These are phyloP conservation scores for Orobanche coerulescens DNA, from an alignment of 257 asterid species.

Conservation along the genomic window DNA sequence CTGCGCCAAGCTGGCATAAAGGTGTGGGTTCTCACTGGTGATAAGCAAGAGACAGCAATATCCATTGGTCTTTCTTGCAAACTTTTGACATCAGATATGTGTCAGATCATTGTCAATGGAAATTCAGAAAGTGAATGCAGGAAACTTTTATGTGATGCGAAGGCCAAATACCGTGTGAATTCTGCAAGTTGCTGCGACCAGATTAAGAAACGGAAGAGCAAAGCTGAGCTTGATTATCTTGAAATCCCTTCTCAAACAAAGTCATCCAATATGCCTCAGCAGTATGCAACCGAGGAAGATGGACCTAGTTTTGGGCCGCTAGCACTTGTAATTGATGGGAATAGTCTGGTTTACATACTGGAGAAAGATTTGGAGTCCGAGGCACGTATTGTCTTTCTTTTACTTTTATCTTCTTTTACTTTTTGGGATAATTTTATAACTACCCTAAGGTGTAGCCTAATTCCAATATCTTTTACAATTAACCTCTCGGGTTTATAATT, in stretches of 20 bases:
- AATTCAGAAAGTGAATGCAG: constrained; percentile 84
- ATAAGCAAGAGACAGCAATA: constrained; percentile 98
- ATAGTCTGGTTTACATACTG: constrained; percentile 87
- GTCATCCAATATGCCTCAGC: constrained; percentile 34
- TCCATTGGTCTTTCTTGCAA: constrained; percentile 93
- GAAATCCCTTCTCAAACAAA: constrained; percentile 45
- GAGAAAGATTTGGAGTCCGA: constrained; percentile 88
- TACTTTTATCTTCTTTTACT: constrained; percentile 3
- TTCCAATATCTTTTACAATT: too few species aligned
- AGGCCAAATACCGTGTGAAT: constrained; percentile 48
- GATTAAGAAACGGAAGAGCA: constrained; percentile 32
- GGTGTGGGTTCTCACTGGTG: constrained; percentile 99
- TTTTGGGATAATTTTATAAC: too few species aligned
- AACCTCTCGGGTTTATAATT: too few species aligned
- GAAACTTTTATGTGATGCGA: constrained; percentile 72
- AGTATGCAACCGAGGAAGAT: constrained; percentile 36
- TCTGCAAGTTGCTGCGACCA: constrained; percentile 29
- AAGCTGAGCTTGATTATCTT: constrained; percentile 40
- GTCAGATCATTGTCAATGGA: constrained; percentile 79
- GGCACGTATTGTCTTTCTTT: constrained; percentile 39
- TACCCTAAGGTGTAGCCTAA: too few species aligned
- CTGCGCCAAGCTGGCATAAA: constrained; percentile 93
- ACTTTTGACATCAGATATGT: constrained; percentile 92
- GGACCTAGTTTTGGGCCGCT: constrained; percentile 45
- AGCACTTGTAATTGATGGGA: constrained; percentile 96